Evolutionary conservation across 768 basidiomycete genomes (phyloP).

Genomic region (Goffeauzyma gilvescens): DNA sequence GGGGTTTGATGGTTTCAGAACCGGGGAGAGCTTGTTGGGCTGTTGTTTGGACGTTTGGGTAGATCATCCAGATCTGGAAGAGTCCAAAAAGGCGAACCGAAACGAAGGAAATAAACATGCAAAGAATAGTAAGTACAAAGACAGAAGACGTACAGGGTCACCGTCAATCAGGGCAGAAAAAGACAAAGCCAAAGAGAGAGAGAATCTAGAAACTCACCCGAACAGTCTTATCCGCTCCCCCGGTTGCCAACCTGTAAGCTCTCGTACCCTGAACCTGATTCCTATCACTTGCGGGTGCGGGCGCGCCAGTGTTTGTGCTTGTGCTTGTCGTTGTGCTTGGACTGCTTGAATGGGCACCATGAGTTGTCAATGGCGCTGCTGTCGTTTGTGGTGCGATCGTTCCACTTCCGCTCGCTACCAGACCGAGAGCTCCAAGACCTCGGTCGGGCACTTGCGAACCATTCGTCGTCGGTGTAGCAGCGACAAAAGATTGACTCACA

Average conservation of each 20-base stretch:
- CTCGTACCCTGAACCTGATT: slow-evolving; percentile 29
- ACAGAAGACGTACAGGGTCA: no score
- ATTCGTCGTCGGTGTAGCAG: neutral
- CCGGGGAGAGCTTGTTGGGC: slow-evolving; percentile 11
- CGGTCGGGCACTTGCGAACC: neutral
- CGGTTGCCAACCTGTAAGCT: slow-evolving; percentile 79
- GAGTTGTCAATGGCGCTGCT: neutral
- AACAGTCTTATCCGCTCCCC: slow-evolving; percentile 91
- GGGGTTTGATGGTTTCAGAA: slow-evolving; percentile 34
- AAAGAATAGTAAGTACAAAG: no score
- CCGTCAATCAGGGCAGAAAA: no score
- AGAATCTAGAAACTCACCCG: slow-evolving; percentile 44
- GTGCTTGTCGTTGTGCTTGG: no score
- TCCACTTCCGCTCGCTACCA: neutral
- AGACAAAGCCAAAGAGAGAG: no score
- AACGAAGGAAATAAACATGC: no score
- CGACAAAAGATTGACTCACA: neutral
- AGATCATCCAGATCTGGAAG: slow-evolving; percentile 72
- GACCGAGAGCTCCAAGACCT: slow-evolving; percentile 1
- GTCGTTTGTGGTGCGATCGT: neutral
- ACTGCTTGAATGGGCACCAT: no score
- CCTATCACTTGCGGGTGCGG: neutral
- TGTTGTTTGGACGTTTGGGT: slow-evolving; percentile 63
- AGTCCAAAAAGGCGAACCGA: neutral
- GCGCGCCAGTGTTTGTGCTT: no score